These are phyloP conservation scores for Aspergillus floridensis DNA, from an alignment of 2,329 filamentous ascomycete genomes.

Conservation along the genomic window DNA sequence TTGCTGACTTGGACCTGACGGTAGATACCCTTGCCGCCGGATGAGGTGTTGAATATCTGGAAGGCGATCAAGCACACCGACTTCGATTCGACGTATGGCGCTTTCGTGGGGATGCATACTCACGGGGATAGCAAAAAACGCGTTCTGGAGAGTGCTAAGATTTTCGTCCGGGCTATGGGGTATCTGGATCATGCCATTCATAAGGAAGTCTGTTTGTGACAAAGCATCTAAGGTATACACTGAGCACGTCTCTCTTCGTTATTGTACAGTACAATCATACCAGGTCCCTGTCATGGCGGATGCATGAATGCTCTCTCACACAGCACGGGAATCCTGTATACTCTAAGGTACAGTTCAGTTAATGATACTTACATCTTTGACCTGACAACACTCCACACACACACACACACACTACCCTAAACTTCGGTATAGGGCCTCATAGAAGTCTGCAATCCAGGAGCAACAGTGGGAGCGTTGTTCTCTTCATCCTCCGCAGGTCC, in stretches of 20 bases:
- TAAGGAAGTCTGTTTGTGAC: slow-evolving; percentile 19
- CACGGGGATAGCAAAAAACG: slow-evolving; percentile 58
- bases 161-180: slow-evolving; percentile 56
- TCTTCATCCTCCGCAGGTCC: not conserved
- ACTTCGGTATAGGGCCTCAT: slow-evolving; percentile 34
- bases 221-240: not conserved
- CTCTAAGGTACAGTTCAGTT: not conserved
- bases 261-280: not conserved
- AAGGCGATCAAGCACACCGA: slow-evolving; percentile 58
- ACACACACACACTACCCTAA: slow-evolving; percentile 3
- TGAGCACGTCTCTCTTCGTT: not conserved
- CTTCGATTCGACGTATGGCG: slow-evolving; percentile 66
- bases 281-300: not conserved
- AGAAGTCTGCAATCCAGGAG: slow-evolving; percentile 25
- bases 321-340: not conserved
- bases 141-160: slow-evolving; percentile 73
- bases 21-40: slow-evolving; percentile 67
- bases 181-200: slow-evolving; percentile 34
- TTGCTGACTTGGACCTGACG: slow-evolving; percentile 20
- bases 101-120: slow-evolving; percentile 64
- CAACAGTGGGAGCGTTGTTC: slow-evolving; percentile 3
- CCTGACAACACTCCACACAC: not conserved
- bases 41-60: slow-evolving; percentile 69
- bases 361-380: not conserved
- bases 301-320: not conserved